These are phyloP conservation scores for Serendipita vermifera DNA, from an alignment of 768 basidiomycete species.

Conservation along the genomic window DNA sequence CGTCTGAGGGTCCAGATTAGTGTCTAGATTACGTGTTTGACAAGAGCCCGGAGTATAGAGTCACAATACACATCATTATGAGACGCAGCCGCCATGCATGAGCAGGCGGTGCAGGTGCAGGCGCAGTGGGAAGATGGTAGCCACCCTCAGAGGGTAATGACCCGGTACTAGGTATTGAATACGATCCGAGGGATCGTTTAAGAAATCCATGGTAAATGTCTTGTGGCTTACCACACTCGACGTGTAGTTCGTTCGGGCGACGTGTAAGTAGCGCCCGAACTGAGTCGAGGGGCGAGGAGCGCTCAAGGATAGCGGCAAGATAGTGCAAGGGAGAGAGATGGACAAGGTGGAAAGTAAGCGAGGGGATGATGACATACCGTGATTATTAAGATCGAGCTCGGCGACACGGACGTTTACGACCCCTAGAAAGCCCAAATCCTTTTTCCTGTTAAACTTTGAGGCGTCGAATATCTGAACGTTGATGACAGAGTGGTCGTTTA, in stretches of 20 bases:
- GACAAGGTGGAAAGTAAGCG: conserved; percentile 8
- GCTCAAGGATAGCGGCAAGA: conserved; percentile 2
- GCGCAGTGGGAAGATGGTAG: no score
- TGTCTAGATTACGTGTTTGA: no score
- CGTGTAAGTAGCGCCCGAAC: neutral
- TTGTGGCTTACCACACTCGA: no score
- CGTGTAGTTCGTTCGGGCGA: no score
- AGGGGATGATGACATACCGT: conserved; percentile 48
- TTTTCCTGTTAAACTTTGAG: conserved; percentile 87
- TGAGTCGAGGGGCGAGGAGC: neutral
- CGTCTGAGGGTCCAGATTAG: no score
- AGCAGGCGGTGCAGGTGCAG: no score
- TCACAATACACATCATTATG: no score
- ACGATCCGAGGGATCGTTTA: no score
- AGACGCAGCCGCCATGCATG: no score
- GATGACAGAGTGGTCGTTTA: conserved; percentile 95
- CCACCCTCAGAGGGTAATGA: no score
- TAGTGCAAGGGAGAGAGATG: conserved; percentile 6
- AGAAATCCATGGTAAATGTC: no score
- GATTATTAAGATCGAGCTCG: conserved; percentile 84
- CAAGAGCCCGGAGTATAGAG: neutral
- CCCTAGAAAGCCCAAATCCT: conserved; percentile 95
- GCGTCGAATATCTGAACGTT: conserved; percentile 99
- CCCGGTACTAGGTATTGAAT: no score
- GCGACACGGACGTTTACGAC: conserved; percentile 91